Evolutionary conservation across 1,284 basidiomycete genomes (phyloP).

Genomic region (Tilletia caries): DNA sequence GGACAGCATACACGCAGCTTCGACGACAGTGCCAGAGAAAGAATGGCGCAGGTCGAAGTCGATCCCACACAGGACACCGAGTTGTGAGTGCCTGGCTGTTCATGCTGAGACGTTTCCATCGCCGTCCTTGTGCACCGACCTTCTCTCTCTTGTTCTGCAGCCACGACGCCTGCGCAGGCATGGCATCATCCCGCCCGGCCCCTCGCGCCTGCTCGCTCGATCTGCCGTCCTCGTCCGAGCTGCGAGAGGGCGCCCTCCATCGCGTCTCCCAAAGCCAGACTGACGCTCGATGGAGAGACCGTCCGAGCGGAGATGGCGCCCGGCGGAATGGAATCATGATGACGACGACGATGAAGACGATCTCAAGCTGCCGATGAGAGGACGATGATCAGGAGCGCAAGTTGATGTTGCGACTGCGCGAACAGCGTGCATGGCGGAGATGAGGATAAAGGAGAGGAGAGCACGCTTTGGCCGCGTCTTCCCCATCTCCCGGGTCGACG

Average conservation of each 20-base stretch:
- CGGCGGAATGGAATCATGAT: not conserved
- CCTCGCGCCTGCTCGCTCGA: slow-evolving; percentile 49
- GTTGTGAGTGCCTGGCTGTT: not conserved
- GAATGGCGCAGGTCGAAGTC: not conserved
- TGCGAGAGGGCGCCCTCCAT: slow-evolving; percentile 28
- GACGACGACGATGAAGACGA: slow-evolving; percentile 23
- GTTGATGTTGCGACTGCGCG: slow-evolving; percentile 68
- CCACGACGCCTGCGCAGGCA: slow-evolving; percentile 50
- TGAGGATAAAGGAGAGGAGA: slow-evolving; percentile 64
- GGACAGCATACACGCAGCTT: too few species aligned
- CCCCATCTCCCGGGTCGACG: slow-evolving; percentile 87
- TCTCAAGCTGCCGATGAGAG: slow-evolving; percentile 16
- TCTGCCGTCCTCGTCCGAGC: slow-evolving; percentile 30
- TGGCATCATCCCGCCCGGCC: slow-evolving; percentile 50
- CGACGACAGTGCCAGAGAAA: not conserved
- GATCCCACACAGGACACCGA: slow-evolving; percentile 2
- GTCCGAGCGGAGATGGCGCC: slow-evolving; percentile 7
- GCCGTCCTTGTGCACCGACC: too few species aligned
- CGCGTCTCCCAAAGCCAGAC: slow-evolving; percentile 38
- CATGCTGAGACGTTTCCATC: too few species aligned
- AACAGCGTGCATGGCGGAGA: slow-evolving; percentile 67
- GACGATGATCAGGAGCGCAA: slow-evolving; percentile 69
- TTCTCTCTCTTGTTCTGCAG: slow-evolving; percentile 18
- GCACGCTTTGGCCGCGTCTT: slow-evolving; percentile 78
- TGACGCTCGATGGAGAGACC: slow-evolving; percentile 28